Percentiles rank a stretch among this genome's conserved stretches.
Conservation (phyloP, 73 alveolate genomes). For the Paramecium sonneborni region DNA sequence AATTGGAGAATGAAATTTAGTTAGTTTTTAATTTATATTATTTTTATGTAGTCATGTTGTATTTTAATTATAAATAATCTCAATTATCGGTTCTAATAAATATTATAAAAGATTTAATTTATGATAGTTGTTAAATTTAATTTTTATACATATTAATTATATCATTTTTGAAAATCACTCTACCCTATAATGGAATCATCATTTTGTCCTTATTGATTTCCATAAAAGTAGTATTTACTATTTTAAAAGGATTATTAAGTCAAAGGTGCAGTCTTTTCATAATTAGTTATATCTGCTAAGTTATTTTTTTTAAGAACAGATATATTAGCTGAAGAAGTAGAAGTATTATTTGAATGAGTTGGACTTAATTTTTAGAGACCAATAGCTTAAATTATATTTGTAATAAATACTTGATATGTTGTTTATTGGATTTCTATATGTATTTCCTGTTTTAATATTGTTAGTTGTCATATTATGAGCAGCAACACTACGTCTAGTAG, state of each 20-base stretch:
- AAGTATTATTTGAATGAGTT: conserved; percentile 54
- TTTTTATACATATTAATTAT: neutral
- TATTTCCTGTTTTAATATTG: conserved; percentile 40
- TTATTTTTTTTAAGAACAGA: conserved; percentile 35
- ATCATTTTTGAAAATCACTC: neutral
- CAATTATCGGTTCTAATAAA: too few relatives aligned
- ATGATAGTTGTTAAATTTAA: too few relatives aligned
- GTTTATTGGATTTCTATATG: conserved; percentile 42
- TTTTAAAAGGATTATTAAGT: neutral
- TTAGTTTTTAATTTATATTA: too few relatives aligned
- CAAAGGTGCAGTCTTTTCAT: conserved; percentile 8
- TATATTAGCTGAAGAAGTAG: conserved; percentile 53
- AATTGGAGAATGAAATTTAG: too few relatives aligned
- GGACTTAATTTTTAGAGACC: conserved; percentile 45
- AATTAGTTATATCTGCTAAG: conserved; percentile 61
- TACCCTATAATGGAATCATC: neutral
- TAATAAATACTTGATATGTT: conserved; percentile 9
- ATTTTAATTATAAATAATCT: too few relatives aligned
- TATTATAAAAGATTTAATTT: too few relatives aligned
- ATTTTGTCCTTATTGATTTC: neutral
- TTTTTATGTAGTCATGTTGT: too few relatives aligned
- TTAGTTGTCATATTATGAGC: conserved; percentile 55
- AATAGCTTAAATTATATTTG: conserved; percentile 4
- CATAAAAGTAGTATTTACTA: neutral
- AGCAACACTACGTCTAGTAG: conserved; percentile 70